Conservation (phyloP, 805 yeast genomes). For the Maudiozyma turicensis region DNA sequence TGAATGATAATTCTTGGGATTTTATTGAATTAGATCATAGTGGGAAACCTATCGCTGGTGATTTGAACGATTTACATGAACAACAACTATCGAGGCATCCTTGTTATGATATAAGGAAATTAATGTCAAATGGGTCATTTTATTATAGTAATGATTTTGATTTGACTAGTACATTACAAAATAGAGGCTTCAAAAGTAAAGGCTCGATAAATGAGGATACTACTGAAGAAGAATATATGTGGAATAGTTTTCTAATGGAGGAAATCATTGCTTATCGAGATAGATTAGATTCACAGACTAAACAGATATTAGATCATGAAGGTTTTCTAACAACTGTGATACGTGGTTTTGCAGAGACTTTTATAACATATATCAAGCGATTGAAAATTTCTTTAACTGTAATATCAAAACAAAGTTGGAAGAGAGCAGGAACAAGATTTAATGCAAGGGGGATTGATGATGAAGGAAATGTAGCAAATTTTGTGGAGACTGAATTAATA, state of each 20-base stretch:
- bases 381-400: conserved; percentile 51
- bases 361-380: conserved; percentile 31
- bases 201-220: conserved; percentile 40
- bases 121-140: conserved; percentile 79
- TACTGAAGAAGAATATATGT: conserved; percentile 81
- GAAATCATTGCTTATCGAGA: conserved; percentile 68
- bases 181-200: conserved; percentile 46
- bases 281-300: conserved; percentile 51
- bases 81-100: conserved; percentile 55
- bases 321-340: conserved; percentile 85
- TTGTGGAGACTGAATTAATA: conserved; percentile 85
- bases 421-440: conserved; percentile 91
- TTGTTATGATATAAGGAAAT: conserved; percentile 65
- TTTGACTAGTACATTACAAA: conserved; percentile 75
- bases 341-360: conserved; percentile 88
- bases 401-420: conserved; percentile 89
- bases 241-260: conserved; percentile 87
- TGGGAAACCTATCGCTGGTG: conserved; percentile 35
- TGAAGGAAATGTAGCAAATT: conserved; percentile 90
- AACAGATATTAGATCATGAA: conserved; percentile 54
- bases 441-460: conserved; percentile 93
- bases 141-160: conserved; percentile 90
- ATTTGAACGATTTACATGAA: conserved; percentile 19
- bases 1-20: conserved; percentile 71
- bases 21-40: conserved; percentile 55